A percentile compares a stretch with the other conserved stretches of the same genome.
Conservation (phyloP, 2,329 filamentous ascomycete genomes). For the Didymella segeticola region DNA sequence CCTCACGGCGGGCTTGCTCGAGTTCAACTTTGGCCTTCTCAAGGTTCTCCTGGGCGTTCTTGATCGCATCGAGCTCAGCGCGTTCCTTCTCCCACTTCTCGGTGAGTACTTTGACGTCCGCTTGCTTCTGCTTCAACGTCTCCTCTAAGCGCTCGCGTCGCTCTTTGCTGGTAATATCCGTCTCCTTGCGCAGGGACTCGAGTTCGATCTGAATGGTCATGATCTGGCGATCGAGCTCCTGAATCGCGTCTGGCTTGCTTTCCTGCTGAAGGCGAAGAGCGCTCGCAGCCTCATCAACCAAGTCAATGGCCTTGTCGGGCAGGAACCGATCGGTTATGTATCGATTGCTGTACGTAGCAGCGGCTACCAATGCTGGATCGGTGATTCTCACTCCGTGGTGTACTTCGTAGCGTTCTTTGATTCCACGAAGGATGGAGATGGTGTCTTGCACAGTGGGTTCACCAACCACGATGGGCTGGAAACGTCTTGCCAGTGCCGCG, state of each 20-base stretch:
- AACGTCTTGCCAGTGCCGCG: conserved; percentile 86
- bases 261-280: conserved; percentile 92
- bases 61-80: conserved; percentile 83
- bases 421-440: conserved; percentile 91
- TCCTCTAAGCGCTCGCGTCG: conserved; percentile 84
- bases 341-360: conserved; percentile 89
- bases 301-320: conserved; percentile 95
- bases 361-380: conserved; percentile 88
- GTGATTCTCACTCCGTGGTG: conserved; percentile 96
- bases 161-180: conserved; percentile 86
- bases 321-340: conserved; percentile 97
- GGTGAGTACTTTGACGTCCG: conserved; percentile 75
- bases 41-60: conserved; percentile 85
- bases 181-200: conserved; percentile 93
- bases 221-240: conserved; percentile 89
- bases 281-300: conserved; percentile 94
- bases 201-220: conserved; percentile 98
- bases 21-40: conserved; percentile 85
- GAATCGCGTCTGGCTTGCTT: conserved; percentile 94
- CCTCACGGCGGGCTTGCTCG: conserved; percentile 84
- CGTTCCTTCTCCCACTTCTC: conserved; percentile 91
- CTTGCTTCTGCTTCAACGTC: conserved; percentile 76
- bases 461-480: conserved; percentile 92
- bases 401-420: conserved; percentile 97
- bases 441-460: conserved; percentile 92